Conservation (phyloP, 1,139 yeast species). For the Candida mesenterica region DNA sequence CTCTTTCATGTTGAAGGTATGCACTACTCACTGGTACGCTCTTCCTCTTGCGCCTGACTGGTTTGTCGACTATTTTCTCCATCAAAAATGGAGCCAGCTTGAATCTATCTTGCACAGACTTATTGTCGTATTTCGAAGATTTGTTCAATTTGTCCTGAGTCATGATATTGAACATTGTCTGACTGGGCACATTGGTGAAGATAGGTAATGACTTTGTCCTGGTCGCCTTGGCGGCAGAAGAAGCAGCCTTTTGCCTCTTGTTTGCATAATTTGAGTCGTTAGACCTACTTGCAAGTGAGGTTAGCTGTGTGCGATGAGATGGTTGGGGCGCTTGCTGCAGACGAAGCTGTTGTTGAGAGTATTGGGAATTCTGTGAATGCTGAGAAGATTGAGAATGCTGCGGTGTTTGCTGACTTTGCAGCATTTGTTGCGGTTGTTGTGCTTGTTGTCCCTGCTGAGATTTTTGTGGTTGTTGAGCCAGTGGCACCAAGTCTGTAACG, state of each 20-base stretch:
- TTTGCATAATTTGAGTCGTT: constrained; percentile 1
- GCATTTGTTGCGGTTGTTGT: constrained; percentile 11
- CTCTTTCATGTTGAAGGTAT: constrained; percentile 24
- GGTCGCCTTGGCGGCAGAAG: constrained; percentile 49
- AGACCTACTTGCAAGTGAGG: background rate
- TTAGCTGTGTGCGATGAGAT: background rate
- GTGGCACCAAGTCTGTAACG: constrained; percentile 26
- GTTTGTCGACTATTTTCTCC: constrained; percentile 39
- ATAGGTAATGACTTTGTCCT: constrained; percentile 64
- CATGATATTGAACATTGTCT: constrained; percentile 41
- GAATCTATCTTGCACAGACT: constrained; percentile 45
- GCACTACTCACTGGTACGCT: constrained; percentile 9
- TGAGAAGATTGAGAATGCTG: too few relatives aligned
- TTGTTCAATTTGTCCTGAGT: constrained; percentile 43
- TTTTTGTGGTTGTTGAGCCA: constrained; percentile 4
- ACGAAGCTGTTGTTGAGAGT: constrained; percentile 3
- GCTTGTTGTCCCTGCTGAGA: constrained; percentile 16
- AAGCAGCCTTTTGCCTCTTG: constrained; percentile 3
- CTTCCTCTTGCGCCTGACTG: constrained; percentile 30
- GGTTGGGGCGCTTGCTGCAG: constrained; percentile 1
- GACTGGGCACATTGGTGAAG: constrained; percentile 45
- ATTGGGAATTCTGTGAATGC: constrained; percentile 10
- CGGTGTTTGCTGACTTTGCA: too few relatives aligned
- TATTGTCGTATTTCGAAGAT: constrained; percentile 40
- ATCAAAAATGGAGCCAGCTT: constrained; percentile 49